These are phyloP conservation scores for Achlya hypogyna DNA, from an alignment of 352 stramenopile genomes.

Conservation along the genomic window DNA sequence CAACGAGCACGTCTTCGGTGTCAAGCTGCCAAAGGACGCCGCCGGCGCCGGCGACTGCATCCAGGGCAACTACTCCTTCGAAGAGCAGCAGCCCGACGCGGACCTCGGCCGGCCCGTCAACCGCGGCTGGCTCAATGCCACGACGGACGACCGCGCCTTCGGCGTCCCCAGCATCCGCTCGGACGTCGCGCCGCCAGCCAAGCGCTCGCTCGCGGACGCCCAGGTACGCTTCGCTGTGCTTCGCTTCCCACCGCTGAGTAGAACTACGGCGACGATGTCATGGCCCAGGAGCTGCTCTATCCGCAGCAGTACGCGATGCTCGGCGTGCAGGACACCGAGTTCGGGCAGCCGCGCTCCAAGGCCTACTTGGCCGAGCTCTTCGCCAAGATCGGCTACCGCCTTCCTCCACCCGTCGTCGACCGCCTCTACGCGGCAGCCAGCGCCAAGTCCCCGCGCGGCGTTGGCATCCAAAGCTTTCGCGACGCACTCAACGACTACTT, in stretches of 20 bases:
- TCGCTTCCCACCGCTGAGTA: not conserved
- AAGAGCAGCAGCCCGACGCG: conserved; percentile 71
- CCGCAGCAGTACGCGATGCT: conserved; percentile 70
- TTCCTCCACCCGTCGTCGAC: conserved; percentile 54
- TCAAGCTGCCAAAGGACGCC: conserved; percentile 36
- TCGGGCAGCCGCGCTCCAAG: conserved; percentile 45
- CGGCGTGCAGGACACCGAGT: conserved; percentile 79
- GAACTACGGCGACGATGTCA: conserved; percentile 86
- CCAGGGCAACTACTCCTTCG: conserved; percentile 63
- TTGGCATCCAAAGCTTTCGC: conserved; percentile 59
- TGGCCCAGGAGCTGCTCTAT: conserved; percentile 73
- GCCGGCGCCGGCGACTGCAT: conserved; percentile 68
- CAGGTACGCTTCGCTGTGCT: conserved; percentile 26
- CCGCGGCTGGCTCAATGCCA: conserved; percentile 78
- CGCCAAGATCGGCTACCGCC: conserved; percentile 33
- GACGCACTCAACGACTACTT: conserved; percentile 67
- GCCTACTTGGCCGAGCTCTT: conserved; percentile 55
- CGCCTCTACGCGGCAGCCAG: conserved; percentile 60
- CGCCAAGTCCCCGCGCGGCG: conserved; percentile 32
- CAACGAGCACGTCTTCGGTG: conserved; percentile 54
- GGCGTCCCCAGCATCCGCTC: conserved; percentile 77
- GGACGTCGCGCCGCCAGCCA: conserved; percentile 66
- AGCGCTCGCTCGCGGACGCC: conserved; percentile 72
- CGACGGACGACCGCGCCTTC: conserved; percentile 50
- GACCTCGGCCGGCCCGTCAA: conserved; percentile 78